phyloP scores from a whole-genome alignment of 805 yeast species.

The Metschnikowia hibisci region DNA sequence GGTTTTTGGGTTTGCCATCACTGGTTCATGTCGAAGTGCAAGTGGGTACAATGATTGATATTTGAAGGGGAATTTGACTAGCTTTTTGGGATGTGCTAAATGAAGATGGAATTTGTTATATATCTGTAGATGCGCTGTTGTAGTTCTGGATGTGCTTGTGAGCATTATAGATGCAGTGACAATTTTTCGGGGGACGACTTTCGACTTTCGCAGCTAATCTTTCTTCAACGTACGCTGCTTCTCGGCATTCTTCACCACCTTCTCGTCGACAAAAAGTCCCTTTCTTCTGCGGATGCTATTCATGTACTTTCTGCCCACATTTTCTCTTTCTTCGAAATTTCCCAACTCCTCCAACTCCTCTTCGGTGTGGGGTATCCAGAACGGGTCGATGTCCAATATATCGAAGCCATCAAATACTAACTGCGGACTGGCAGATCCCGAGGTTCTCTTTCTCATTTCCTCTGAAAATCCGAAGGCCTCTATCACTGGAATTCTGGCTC shows the following conservation, averaged over 20 bases:
- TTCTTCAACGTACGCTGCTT: constrained; percentile 86
- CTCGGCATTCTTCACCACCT: constrained; percentile 87
- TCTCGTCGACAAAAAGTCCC: constrained; percentile 86
- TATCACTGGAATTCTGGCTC: constrained; percentile 83
- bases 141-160: no score
- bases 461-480: constrained; percentile 97
- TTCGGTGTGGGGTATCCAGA: constrained; percentile 98
- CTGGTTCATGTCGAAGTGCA: background rate
- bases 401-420: constrained; percentile 87
- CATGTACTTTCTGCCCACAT: constrained; percentile 84
- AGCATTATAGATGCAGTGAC: no score
- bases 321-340: constrained; percentile 87
- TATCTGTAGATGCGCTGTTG: no score
- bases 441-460: constrained; percentile 86
- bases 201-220: constrained; percentile 35
- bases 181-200: background rate
- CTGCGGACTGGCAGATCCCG: constrained; percentile 98
- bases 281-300: constrained; percentile 77
- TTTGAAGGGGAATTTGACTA: no score
- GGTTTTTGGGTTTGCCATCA: constrained; percentile 1
- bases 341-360: constrained; percentile 94
- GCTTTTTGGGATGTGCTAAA: no score
- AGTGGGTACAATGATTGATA: background rate
- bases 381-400: constrained; percentile 86
- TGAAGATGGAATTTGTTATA: no score